phyloP scores from a whole-genome alignment of 371 early-diverging fungal genomes.

The Chytridium lagenaria region DNA sequence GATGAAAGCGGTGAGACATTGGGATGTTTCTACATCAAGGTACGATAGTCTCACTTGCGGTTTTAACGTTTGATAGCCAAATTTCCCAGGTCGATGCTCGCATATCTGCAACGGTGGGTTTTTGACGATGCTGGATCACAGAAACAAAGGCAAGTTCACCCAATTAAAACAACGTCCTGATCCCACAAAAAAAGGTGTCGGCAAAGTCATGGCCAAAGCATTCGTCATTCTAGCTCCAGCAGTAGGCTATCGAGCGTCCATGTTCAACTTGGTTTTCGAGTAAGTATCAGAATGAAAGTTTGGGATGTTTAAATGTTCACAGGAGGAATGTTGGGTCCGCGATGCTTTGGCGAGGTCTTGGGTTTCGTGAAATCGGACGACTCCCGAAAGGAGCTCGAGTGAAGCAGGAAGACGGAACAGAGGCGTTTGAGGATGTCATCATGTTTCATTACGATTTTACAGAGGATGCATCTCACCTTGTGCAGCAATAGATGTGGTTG shows the following conservation, averaged over 20 bases:
- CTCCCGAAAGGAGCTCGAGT: conserved; percentile 69
- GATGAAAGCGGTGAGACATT: conserved; percentile 51
- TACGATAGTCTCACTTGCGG: neutral
- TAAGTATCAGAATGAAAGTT: neutral
- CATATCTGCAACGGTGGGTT: conserved; percentile 78
- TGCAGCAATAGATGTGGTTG: neutral
- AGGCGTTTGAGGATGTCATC: conserved; percentile 69
- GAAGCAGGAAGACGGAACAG: conserved; percentile 46
- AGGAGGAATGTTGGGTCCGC: conserved; percentile 69
- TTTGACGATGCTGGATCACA: conserved; percentile 58
- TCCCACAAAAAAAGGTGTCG: conserved; percentile 55
- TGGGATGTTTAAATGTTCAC: conserved; percentile 18
- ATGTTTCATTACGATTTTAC: conserved; percentile 78
- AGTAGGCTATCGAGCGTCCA: conserved; percentile 74
- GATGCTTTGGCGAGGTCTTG: conserved; percentile 68
- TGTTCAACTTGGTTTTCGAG: conserved; percentile 82
- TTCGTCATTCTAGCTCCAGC: conserved; percentile 68
- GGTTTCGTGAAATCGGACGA: conserved; percentile 71
- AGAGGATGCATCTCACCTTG: neutral
- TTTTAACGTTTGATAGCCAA: conserved; percentile 49
- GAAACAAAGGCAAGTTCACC: conserved; percentile 46
- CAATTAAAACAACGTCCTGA: conserved; percentile 2
- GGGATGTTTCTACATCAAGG: conserved; percentile 76
- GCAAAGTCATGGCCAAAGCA: conserved; percentile 70
- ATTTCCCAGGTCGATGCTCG: conserved; percentile 64